Percentiles rank a stretch among this genome's conserved stretches.
Evolutionary conservation across 2,329 filamentous ascomycete species (phyloP).

Genomic region (Drechmeria coniospora): DNA sequence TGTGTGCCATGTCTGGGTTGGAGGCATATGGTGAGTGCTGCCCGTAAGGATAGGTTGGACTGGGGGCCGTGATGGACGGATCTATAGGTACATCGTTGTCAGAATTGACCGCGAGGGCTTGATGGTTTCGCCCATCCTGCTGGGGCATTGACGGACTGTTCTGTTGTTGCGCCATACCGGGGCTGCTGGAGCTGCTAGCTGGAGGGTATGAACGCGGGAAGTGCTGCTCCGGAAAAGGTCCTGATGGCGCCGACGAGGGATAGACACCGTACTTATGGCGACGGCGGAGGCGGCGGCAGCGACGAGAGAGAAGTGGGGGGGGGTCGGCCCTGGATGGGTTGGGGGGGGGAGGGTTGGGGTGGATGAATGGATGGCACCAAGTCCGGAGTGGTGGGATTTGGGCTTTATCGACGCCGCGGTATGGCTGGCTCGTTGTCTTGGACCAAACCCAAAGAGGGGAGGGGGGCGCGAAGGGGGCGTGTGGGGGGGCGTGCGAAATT

Average conservation of each 20-base stretch:
- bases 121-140: constrained; percentile 67
- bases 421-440: constrained; percentile 9
- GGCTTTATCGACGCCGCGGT: constrained; percentile 13
- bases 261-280: constrained; percentile 60
- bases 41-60: constrained; percentile 72
- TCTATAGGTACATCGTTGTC: constrained; percentile 97
- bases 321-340: not conserved
- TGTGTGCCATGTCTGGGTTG: constrained; percentile 73
- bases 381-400: constrained; percentile 5
- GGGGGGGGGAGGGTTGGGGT: not conserved
- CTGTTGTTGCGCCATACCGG: constrained; percentile 92
- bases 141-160: constrained; percentile 93
- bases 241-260: constrained; percentile 60
- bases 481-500: constrained; percentile 13
- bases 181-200: constrained; percentile 57
- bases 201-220: constrained; percentile 73
- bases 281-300: not conserved
- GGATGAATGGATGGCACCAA: not conserved
- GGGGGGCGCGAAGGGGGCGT: constrained; percentile 6
- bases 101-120: constrained; percentile 71
- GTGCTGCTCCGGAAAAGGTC: constrained; percentile 77
- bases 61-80: constrained; percentile 89
- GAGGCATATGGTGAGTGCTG: constrained; percentile 80
- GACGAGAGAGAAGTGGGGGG: not conserved
- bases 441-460: constrained; percentile 6